Conservation (phyloP, 805 yeast genomes). For the Scheffersomyces lignosus region DNA sequence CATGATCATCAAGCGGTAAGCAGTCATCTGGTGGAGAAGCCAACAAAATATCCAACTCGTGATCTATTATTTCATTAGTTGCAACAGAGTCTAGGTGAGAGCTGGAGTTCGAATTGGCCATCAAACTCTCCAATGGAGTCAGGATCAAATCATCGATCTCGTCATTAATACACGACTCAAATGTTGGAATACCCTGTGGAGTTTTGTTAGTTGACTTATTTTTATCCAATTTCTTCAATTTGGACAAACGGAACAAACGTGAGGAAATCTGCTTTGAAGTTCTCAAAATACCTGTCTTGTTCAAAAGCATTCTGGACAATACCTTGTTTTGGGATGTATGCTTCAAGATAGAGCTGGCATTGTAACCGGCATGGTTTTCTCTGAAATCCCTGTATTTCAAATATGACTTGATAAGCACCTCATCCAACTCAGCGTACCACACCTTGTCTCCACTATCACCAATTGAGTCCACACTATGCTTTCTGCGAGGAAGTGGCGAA, state of each 20-base stretch:
- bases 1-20: not conserved
- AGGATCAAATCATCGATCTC: conserved; percentile 27
- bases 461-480: conserved; percentile 1
- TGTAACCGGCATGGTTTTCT: conserved; percentile 20
- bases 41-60: conserved; percentile 29
- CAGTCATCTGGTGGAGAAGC: conserved; percentile 21
- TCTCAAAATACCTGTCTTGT: conserved; percentile 35
- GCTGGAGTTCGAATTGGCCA: conserved; percentile 7
- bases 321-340: conserved; percentile 40
- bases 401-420: conserved; percentile 33
- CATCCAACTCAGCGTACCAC: conserved; percentile 39
- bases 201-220: not conserved
- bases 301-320: conserved; percentile 38
- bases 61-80: conserved; percentile 27
- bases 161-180: conserved; percentile 7
- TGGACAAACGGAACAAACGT: conserved; percentile 29
- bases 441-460: conserved; percentile 16
- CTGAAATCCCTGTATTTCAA: conserved; percentile 33
- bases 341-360: conserved; percentile 21
- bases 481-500: conserved; percentile 21
- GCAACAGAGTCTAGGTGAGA: conserved; percentile 16
- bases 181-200: not conserved
- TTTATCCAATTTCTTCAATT: conserved; percentile 22
- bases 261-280: conserved; percentile 38
- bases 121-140: conserved; percentile 29